A percentile compares a stretch with the other conserved stretches of the same genome.
Evolutionary conservation across 108 stramenopile genomes (phyloP).

Genomic region (Aurantiochytrium sp.): DNA sequence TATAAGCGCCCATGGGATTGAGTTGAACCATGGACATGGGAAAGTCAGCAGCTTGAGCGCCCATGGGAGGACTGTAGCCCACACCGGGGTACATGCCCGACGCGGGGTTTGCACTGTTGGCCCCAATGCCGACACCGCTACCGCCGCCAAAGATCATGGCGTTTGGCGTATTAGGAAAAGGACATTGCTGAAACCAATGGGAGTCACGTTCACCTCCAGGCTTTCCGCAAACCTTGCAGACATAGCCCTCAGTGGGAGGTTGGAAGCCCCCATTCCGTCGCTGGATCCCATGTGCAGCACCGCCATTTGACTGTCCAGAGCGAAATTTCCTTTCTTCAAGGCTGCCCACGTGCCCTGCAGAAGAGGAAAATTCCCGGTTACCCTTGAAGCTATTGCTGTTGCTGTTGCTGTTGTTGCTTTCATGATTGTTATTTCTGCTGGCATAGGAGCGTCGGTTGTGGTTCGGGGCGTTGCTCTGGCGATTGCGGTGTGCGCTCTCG

Average conservation of each 20-base stretch:
- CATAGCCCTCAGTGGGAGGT: not conserved
- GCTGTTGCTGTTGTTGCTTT: not conserved
- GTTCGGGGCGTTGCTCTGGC: not conserved
- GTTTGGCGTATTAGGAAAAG: not conserved
- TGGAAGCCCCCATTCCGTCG: not conserved
- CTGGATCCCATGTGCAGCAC: too few relatives aligned
- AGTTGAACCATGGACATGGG: too few relatives aligned
- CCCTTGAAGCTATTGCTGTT: too few relatives aligned
- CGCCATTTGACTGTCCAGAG: too few relatives aligned
- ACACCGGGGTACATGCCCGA: too few relatives aligned
- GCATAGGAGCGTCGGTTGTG: not conserved
- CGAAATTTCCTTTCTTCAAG: too few relatives aligned
- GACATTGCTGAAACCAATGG: conserved; percentile 12
- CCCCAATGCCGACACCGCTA: too few relatives aligned
- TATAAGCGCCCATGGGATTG: too few relatives aligned
- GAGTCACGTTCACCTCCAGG: not conserved
- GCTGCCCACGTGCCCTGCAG: not conserved
- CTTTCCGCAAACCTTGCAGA: not conserved
- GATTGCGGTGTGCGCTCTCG: not conserved
- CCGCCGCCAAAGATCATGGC: too few relatives aligned
- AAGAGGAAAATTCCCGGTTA: not conserved
- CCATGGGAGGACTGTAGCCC: too few relatives aligned
- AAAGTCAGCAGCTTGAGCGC: too few relatives aligned
- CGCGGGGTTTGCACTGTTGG: too few relatives aligned
- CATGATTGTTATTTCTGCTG: not conserved